phyloP scores from a whole-genome alignment of 164 flowering plant species.

The Annona squamosa region DNA sequence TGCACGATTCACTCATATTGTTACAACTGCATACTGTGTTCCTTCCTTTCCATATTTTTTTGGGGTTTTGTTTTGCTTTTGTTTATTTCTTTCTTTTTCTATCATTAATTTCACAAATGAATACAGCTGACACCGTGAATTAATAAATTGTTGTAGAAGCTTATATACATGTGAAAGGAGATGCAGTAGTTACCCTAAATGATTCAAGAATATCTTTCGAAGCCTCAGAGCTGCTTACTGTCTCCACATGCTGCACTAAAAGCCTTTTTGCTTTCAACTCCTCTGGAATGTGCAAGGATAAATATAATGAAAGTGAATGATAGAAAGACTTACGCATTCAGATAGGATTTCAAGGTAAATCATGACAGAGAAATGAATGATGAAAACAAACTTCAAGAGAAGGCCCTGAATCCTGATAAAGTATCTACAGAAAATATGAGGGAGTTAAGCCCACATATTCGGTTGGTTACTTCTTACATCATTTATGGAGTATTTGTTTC shows the following conservation, averaged over 20 bases:
- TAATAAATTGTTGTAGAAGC: no score
- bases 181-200: constrained; percentile 42
- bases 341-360: neutral
- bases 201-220: constrained; percentile 43
- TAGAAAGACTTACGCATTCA: neutral
- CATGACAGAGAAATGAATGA: neutral
- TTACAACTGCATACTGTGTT: no score
- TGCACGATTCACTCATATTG: no score
- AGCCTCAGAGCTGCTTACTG: constrained; percentile 48
- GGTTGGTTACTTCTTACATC: no score
- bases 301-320: neutral
- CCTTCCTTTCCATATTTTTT: no score
- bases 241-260: constrained; percentile 71
- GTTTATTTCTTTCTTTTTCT: no score
- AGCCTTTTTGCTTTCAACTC: constrained; percentile 44
- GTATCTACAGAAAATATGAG: neutral
- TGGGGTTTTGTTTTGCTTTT: no score
- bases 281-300: constrained; percentile 21
- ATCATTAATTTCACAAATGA: no score
- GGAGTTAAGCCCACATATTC: neutral
- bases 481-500: no score
- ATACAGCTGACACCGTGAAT: no score
- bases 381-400: neutral
- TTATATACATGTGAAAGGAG: neutral
- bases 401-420: neutral